These are phyloP conservation scores for Sanghuangporus weigelae DNA, from an alignment of 1,284 basidiomycete genomes.

Conservation along the genomic window DNA sequence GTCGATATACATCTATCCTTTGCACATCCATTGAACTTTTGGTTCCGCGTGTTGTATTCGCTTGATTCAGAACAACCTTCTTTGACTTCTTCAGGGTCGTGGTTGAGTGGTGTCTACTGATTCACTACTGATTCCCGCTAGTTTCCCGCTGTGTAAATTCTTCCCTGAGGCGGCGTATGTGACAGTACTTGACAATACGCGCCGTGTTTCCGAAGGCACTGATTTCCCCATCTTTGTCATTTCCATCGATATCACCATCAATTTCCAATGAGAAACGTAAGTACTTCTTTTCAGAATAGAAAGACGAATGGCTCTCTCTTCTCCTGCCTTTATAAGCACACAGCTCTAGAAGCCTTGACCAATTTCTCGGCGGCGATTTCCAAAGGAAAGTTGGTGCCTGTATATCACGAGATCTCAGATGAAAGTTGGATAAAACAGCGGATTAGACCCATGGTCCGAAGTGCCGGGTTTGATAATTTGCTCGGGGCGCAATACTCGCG, in stretches of 20 bases:
- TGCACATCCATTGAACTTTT: background rate
- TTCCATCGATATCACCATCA: background rate
- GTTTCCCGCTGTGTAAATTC: background rate
- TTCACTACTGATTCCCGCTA: too few relatives aligned
- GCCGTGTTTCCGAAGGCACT: background rate
- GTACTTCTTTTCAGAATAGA: background rate
- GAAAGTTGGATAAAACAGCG: background rate
- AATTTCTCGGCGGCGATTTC: background rate
- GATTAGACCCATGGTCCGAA: background rate
- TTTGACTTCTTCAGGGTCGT: background rate
- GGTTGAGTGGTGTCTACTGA: background rate
- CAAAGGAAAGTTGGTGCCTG: background rate
- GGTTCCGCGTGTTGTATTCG: background rate
- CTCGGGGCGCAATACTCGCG: background rate
- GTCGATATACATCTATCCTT: too few relatives aligned
- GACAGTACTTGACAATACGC: background rate
- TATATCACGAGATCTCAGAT: background rate
- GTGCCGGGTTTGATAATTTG: background rate
- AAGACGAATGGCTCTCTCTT: background rate
- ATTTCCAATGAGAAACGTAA: background rate
- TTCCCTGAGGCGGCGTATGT: background rate
- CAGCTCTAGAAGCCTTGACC: background rate
- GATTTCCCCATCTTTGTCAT: background rate
- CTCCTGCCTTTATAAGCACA: background rate
- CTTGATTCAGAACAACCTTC: background rate